phyloP scores from a whole-genome alignment of 768 basidiomycete genomes.

The Chalciporus pseudorubinellus region DNA sequence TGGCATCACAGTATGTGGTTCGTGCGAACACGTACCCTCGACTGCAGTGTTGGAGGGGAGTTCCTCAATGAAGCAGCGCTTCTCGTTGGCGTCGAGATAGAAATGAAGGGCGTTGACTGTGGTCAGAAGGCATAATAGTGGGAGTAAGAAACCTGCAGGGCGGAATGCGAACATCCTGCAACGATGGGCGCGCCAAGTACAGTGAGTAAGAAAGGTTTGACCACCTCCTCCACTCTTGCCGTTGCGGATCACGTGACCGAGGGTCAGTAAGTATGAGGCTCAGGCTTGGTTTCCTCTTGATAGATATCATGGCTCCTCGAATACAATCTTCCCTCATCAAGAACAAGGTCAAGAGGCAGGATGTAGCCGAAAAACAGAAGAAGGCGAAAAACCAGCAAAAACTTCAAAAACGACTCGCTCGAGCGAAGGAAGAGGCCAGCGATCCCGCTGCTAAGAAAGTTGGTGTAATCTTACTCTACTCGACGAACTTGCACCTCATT shows the following conservation, averaged over 20 bases:
- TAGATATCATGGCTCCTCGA: constrained; percentile 50
- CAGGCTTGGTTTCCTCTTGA: neutral
- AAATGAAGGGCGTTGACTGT: constrained; percentile 83
- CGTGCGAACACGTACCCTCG: constrained; percentile 59
- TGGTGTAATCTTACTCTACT: constrained; percentile 17
- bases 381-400: constrained; percentile 78
- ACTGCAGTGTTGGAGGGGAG: constrained; percentile 93
- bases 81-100: constrained; percentile 92
- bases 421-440: constrained; percentile 70
- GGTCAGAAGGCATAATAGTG: constrained; percentile 42
- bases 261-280: neutral
- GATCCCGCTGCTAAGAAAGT: constrained; percentile 82
- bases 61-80: constrained; percentile 95
- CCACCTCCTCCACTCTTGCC: neutral
- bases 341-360: constrained; percentile 87
- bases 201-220: too few species aligned
- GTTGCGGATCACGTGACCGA: constrained; percentile 17
- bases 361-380: constrained; percentile 69
- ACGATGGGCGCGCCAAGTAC: neutral
- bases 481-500: neutral
- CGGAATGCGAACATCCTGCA: constrained; percentile 27
- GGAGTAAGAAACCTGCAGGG: constrained; percentile 28
- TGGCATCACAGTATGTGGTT: neutral
- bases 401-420: constrained; percentile 74
- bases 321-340: constrained; percentile 70